phyloP scores from a whole-genome alignment of 192 early-diverging fungal species.

The Gryganskiella cystojenkinii region DNA sequence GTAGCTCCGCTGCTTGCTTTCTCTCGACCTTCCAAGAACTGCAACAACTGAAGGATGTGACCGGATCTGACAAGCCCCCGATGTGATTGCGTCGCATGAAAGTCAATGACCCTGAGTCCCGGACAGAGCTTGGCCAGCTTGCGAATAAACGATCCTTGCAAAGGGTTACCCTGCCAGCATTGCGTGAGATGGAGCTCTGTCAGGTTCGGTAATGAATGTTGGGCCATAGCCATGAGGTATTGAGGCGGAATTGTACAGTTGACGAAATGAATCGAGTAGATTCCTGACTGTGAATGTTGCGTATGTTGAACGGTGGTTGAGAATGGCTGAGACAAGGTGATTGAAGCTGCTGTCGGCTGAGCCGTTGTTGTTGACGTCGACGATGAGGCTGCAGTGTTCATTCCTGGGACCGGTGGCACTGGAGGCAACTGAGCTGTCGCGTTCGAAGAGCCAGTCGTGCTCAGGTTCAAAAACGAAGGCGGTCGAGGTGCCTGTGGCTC shows the following conservation, averaged over 20 bases:
- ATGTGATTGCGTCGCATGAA: constrained; percentile 42
- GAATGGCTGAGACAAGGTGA: neutral
- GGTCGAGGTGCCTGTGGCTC: neutral
- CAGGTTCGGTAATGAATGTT: constrained; percentile 34
- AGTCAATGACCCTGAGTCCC: constrained; percentile 7
- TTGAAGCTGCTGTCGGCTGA: neutral
- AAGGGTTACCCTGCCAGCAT: constrained; percentile 36
- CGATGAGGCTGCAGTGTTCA: neutral
- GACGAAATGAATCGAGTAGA: constrained; percentile 32
- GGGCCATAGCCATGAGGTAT: constrained; percentile 45
- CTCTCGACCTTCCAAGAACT: constrained; percentile 10
- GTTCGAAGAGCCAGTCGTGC: neutral
- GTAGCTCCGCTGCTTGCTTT: neutral
- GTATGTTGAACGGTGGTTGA: neutral
- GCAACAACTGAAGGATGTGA: constrained; percentile 9
- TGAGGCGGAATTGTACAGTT: constrained; percentile 38
- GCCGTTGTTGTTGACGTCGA: neutral
- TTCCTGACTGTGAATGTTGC: constrained; percentile 17
- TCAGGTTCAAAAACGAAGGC: neutral
- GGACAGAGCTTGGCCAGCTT: constrained; percentile 30
- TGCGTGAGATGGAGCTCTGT: constrained; percentile 21
- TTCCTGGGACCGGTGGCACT: constrained; percentile 11
- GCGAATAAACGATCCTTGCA: constrained; percentile 6
- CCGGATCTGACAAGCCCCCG: constrained; percentile 16
- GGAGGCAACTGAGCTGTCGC: neutral